Base-by-base conservation (phyloP, 2,329 filamentous ascomycete species). In the Penicillium sp. region DNA sequence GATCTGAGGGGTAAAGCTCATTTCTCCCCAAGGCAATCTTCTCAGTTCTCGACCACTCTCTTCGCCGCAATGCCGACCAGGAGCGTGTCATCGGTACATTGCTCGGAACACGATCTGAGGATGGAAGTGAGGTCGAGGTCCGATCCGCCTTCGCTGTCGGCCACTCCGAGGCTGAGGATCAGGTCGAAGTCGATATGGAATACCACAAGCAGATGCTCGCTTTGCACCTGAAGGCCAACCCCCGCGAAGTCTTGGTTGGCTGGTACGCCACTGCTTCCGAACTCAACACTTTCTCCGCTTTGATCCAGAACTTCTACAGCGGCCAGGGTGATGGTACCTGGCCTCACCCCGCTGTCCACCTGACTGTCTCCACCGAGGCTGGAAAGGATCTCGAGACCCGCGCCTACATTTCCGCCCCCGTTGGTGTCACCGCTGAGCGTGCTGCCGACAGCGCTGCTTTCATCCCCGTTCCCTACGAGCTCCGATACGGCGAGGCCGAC, bases 171-270 rank as follows among this genome's bases (percentile, higher is more conserved):
- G 96, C 93, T 68, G 90, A 92, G 75, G 94, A 99, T 78, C 94
- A 99, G 79, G 94, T 99, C 70, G 94, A 99, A 79, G 94, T 99
- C 64, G 94, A 99, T 75, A 96, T 99, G 84, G 94, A 99, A 79
- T 99, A 97, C 79, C 94, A 99, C 81, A 97, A 97, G 85, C 92
- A 93, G 78, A 99, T 99, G 94, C 87, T 97, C 57, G 89, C 90
- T 59, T 82, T 99, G 68, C 93, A 96, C 75, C 87, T 97, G 67
- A 93, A 93, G 79, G 93, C 92, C 57, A 90, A 92, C 76, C 94
- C 94, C 50, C 91, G 92, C 78, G 94, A 99, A 79, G 87, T 92
- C 53, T 85, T 99, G 58, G 89, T 99, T 61, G 94, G 94, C 72
- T 99, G 94, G 94, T 99, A 99, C 81, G 96, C 94, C 63, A 99